A percentile compares a stretch with the other conserved stretches of the same genome.
These are phyloP conservation scores for Penicillium atrosanguineum DNA, from an alignment of 495 filamentous ascomycete genomes.

Conservation along the genomic window DNA sequence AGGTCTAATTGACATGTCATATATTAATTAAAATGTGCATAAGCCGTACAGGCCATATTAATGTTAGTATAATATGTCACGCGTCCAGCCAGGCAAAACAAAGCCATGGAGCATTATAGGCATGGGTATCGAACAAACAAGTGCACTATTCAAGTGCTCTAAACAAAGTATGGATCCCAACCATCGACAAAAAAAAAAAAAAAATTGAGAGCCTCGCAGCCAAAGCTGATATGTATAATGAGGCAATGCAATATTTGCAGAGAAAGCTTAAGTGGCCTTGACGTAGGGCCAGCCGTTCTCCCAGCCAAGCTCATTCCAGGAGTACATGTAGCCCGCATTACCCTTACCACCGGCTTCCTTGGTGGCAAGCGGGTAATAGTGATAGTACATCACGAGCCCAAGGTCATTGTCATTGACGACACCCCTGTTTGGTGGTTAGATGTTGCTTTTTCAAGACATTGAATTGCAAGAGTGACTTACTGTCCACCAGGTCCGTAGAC, in stretches of 20 bases:
- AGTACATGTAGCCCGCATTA: constrained; percentile 59
- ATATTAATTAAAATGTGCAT: constrained; percentile 14
- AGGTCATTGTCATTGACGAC: constrained; percentile 43
- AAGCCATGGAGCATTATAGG: background rate
- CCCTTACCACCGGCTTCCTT: constrained; percentile 51
- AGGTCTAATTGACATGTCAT: constrained; percentile 1
- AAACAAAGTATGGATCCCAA: constrained; percentile 19
- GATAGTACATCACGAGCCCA: constrained; percentile 65
- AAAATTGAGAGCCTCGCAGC: constrained; percentile 5
- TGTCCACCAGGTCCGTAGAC: constrained; percentile 73
- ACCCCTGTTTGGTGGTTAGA: constrained; percentile 26
- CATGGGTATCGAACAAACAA: constrained; percentile 29
- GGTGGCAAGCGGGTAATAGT: constrained; percentile 52
- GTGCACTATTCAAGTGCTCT: constrained; percentile 10
- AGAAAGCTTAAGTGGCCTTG: constrained; percentile 16
- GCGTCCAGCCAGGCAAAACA: constrained; percentile 4
- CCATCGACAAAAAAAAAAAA: constrained; percentile 23
- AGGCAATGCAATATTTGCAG: background rate
- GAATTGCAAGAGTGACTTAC: constrained; percentile 19
- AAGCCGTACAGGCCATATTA: constrained; percentile 2
- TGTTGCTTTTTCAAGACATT: background rate
- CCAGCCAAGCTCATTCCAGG: constrained; percentile 62
- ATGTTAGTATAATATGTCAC: constrained; percentile 15
- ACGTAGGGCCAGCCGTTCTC: constrained; percentile 57
- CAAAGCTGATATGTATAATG: background rate